Evolutionary conservation across 495 filamentous ascomycete species (phyloP).

Genomic region (Thermochaetoides thermophila): DNA sequence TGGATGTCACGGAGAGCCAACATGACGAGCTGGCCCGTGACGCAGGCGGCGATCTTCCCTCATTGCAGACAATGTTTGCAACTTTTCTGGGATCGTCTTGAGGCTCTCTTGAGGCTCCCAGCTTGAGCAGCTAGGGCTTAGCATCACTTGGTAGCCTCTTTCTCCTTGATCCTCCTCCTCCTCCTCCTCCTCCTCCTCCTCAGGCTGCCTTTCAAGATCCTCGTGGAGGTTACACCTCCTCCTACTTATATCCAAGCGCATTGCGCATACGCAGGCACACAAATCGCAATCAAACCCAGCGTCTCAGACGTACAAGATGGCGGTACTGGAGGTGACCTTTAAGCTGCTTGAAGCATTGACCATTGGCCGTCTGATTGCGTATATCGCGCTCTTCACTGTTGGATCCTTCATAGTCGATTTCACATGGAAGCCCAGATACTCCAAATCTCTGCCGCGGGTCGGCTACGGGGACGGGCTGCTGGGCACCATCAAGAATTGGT

Average conservation of each 20-base stretch:
- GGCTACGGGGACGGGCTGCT: conserved; percentile 16
- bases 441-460: conserved; percentile 18
- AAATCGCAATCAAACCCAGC: not conserved
- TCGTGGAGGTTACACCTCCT: too few relatives aligned
- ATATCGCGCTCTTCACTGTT: conserved; percentile 14
- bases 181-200: not conserved
- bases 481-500: conserved; percentile 18
- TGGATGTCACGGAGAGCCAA: too few relatives aligned
- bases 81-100: too few relatives aligned
- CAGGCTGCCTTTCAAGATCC: not conserved
- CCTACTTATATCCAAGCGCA: too few relatives aligned
- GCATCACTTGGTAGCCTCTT: too few relatives aligned
- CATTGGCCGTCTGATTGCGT: conserved; percentile 7
- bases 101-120: too few relatives aligned
- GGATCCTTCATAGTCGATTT: conserved; percentile 21
- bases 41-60: too few relatives aligned
- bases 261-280: too few relatives aligned
- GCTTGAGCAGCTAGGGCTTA: too few relatives aligned
- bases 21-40: too few relatives aligned
- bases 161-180: not conserved
- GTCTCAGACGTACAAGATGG: not conserved
- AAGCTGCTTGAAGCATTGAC: conserved; percentile 19
- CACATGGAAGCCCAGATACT: conserved; percentile 17
- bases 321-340: conserved; percentile 11
- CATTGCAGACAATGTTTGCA: too few relatives aligned